phyloP scores from a whole-genome alignment of 78 protist species.

The Guillardia theta region DNA sequence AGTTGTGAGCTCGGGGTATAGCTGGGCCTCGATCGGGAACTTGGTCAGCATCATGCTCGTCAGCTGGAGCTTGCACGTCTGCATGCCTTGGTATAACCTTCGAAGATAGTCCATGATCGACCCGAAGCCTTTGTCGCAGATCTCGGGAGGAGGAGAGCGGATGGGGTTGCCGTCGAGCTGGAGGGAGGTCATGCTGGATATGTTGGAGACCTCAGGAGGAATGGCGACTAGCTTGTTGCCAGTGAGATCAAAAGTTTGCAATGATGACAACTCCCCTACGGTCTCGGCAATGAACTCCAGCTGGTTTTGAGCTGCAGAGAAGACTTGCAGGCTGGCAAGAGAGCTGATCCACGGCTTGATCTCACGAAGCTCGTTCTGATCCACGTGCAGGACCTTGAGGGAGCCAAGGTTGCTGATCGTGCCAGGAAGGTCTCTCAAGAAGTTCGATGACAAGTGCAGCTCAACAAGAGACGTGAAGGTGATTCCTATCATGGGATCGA shows the following conservation, averaged over 20 bases:
- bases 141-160: conserved; percentile 1
- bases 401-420: not conserved
- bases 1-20: not conserved
- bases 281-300: not conserved
- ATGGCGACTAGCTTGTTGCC: conserved; percentile 20
- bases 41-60: not conserved
- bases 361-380: conserved; percentile 32
- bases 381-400: not conserved
- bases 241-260: not conserved
- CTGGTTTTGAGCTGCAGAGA: not conserved
- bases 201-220: not conserved
- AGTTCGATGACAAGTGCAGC: not conserved
- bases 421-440: not conserved
- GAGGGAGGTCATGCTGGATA: not conserved
- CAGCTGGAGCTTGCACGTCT: not conserved
- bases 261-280: not conserved
- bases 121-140: not conserved
- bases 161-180: conserved; percentile 9
- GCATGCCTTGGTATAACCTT: not conserved
- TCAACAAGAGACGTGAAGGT: not conserved
- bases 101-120: not conserved
- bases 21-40: not conserved
- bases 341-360: not conserved
- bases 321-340: not conserved
- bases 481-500: not conserved